phyloP scores from a whole-genome alignment of 1,284 basidiomycete species.

The Cutaneotrichosporon daszewskae region DNA sequence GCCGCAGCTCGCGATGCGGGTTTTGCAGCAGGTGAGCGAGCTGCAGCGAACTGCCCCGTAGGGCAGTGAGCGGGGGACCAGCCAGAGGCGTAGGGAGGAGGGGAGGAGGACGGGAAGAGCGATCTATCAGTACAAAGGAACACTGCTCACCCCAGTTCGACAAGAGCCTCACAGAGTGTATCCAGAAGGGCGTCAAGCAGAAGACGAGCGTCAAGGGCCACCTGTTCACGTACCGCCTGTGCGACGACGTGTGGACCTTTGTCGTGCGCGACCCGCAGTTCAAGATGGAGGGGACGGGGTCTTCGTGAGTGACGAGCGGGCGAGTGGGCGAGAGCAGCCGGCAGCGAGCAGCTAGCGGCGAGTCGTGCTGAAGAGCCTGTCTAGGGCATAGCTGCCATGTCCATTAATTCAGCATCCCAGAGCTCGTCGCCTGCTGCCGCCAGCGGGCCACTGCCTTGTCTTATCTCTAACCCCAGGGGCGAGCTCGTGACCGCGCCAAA shows the following conservation, averaged over 20 bases:
- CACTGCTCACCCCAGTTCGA: slow-evolving; percentile 72
- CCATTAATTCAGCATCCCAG: too few species aligned
- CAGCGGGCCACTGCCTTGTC: background rate
- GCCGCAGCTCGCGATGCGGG: slow-evolving; percentile 94
- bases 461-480: slow-evolving; percentile 17
- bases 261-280: slow-evolving; percentile 85
- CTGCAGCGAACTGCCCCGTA: background rate
- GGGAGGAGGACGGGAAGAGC: too few species aligned
- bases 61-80: too few species aligned
- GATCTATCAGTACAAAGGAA: too few species aligned
- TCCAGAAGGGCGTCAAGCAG: slow-evolving; percentile 83
- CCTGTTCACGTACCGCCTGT: slow-evolving; percentile 83
- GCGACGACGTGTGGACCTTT: slow-evolving; percentile 97
- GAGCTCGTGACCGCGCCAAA: slow-evolving; percentile 59
- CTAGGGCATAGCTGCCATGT: background rate
- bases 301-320: slow-evolving; percentile 21
- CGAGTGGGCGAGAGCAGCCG: too few species aligned
- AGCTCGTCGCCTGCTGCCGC: background rate
- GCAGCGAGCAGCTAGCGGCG: too few species aligned
- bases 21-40: slow-evolving; percentile 80
- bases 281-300: slow-evolving; percentile 79
- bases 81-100: background rate
- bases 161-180: slow-evolving; percentile 82
- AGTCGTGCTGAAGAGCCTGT: slow-evolving; percentile 13
- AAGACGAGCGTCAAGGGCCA: slow-evolving; percentile 92